Evolutionary conservation across 176 grass and related monocot species (phyloP).

Genomic region (Rhynchospora tenuis): DNA sequence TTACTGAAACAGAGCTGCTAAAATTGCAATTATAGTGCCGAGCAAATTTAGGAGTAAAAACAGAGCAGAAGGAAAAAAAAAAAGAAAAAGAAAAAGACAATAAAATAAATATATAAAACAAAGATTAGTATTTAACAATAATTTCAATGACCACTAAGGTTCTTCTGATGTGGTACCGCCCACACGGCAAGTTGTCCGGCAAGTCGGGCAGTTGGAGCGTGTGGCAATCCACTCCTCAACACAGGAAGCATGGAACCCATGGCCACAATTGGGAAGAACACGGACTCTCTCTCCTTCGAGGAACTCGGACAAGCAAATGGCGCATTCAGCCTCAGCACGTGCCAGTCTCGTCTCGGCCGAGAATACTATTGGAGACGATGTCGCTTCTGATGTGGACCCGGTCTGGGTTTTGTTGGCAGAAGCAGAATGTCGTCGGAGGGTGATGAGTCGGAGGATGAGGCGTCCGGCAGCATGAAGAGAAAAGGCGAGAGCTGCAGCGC

Average conservation of each 20-base stretch:
- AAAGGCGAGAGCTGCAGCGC: constrained; percentile 70
- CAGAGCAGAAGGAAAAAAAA: neutral
- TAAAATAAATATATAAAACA: neutral
- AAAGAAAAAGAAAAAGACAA: neutral
- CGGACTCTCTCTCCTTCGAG: constrained; percentile 44
- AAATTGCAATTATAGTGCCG: neutral
- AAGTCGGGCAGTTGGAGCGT: constrained; percentile 60
- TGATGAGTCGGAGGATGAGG: constrained; percentile 38
- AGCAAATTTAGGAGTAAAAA: neutral
- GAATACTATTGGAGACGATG: constrained; percentile 20
- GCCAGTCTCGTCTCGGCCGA: neutral
- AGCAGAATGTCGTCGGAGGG: constrained; percentile 14
- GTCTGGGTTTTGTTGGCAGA: constrained; percentile 19
- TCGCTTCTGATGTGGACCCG: neutral
- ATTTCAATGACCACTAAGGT: neutral
- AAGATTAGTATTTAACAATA: neutral
- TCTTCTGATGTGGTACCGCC: neutral
- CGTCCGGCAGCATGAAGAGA: constrained; percentile 71
- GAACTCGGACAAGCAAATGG: constrained; percentile 70
- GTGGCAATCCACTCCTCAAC: constrained; percentile 56
- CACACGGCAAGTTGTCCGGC: constrained; percentile 23
- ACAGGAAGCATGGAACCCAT: constrained; percentile 62
- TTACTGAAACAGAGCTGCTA: neutral
- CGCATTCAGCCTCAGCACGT: constrained; percentile 48
- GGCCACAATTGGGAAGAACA: constrained; percentile 46